These are phyloP conservation scores for Jackrogersella multiformis DNA, from an alignment of 495 filamentous ascomycete species.

Conservation along the genomic window DNA sequence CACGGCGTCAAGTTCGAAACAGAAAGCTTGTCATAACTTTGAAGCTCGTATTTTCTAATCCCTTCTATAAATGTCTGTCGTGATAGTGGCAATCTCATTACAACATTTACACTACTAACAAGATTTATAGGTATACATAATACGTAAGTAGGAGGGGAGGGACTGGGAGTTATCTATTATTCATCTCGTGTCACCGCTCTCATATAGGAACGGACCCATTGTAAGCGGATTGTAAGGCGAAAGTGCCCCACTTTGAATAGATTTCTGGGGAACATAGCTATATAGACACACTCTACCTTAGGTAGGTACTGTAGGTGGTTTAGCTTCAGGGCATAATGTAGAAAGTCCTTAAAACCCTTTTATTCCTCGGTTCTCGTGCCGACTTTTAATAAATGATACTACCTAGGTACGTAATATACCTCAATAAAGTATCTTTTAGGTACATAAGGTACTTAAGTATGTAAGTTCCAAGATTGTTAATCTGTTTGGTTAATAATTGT, in stretches of 20 bases:
- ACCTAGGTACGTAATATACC: no score
- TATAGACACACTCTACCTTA: no score
- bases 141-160: neutral
- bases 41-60: neutral
- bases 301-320: no score
- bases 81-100: slow-evolving; percentile 7
- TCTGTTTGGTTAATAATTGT: neutral
- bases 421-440: no score
- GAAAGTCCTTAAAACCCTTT: slow-evolving; percentile 20
- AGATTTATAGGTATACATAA: neutral
- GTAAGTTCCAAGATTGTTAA: no score
- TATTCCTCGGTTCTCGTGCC: slow-evolving; percentile 25
- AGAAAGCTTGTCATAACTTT: neutral
- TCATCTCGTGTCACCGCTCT: slow-evolving; percentile 35
- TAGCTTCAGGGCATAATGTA: slow-evolving; percentile 24
- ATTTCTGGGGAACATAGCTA: slow-evolving; percentile 23
- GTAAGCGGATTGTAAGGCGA: slow-evolving; percentile 31
- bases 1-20: neutral
- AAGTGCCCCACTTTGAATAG: slow-evolving; percentile 28
- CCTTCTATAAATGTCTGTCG: neutral
- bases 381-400: neutral
- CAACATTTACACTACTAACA: neutral
- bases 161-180: neutral
- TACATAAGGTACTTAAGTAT: no score
- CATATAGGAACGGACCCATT: slow-evolving; percentile 2